Conservation (phyloP, 495 filamentous ascomycete species). For the Tetracladium setigerum region DNA sequence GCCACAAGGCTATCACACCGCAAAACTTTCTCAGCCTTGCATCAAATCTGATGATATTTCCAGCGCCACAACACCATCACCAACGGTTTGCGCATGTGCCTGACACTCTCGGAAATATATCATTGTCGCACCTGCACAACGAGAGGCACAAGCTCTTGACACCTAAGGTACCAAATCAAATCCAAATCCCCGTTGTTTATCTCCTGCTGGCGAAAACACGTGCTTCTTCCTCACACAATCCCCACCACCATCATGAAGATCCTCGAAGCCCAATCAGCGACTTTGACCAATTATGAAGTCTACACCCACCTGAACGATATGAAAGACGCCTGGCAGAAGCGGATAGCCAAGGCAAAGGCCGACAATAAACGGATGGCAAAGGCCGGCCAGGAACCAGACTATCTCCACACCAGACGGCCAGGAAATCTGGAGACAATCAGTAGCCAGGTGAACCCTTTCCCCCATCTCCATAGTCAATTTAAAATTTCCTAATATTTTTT, state of each 20-base stretch:
- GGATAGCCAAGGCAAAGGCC: conserved; percentile 9
- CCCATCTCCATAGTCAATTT: background rate
- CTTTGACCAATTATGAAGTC: conserved; percentile 60
- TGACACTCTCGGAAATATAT: too few relatives aligned
- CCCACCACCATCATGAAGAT: conserved; percentile 37
- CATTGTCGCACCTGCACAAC: too few relatives aligned
- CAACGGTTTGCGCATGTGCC: too few relatives aligned
- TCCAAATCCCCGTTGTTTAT: too few relatives aligned
- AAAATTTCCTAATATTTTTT: background rate
- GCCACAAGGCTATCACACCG: background rate
- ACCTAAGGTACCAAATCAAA: too few relatives aligned
- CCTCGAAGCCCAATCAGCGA: conserved; percentile 53
- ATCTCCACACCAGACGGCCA: conserved; percentile 18
- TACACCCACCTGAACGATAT: conserved; percentile 44
- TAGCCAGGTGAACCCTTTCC: conserved; percentile 26
- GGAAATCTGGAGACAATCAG: conserved; percentile 37
- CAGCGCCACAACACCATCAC: too few relatives aligned
- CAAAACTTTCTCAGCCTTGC: background rate
- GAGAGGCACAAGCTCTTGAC: too few relatives aligned
- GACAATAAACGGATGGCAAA: conserved; percentile 7
- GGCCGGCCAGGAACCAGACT: background rate
- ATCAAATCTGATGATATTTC: too few relatives aligned
- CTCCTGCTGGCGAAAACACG: too few relatives aligned
- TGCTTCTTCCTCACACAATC: too few relatives aligned
- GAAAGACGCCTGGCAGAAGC: conserved; percentile 21